These are phyloP conservation scores for Fraxinus americana DNA, from an alignment of 257 asterid genomes.

Conservation along the genomic window DNA sequence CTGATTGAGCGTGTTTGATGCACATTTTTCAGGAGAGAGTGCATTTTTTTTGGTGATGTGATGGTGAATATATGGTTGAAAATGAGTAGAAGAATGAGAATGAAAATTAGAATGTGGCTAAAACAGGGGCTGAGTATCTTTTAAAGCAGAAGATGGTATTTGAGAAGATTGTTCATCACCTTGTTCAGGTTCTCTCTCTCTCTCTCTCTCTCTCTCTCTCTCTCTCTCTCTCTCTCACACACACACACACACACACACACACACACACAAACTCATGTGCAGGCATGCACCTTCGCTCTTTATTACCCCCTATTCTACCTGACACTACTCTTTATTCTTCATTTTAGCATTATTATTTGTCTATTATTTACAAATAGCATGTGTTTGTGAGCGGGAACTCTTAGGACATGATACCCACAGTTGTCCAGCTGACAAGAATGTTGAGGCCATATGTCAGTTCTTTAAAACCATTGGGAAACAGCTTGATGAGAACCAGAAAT, in stretches of 20 bases:
- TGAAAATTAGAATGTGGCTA: too few relatives aligned
- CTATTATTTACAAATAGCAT: conserved; percentile 13
- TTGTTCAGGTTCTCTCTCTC: too few relatives aligned
- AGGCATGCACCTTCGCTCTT: not conserved
- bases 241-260: not conserved
- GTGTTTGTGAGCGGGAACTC: conserved; percentile 55
- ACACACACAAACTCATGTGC: not conserved
- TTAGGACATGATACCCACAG: conserved; percentile 60
- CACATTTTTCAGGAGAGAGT: too few relatives aligned
- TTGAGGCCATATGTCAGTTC: conserved; percentile 96
- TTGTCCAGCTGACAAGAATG: conserved; percentile 93
- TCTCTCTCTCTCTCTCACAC: not conserved
- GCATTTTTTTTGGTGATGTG: too few relatives aligned
- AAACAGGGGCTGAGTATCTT: too few relatives aligned
- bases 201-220: too few relatives aligned
- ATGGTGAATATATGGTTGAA: too few relatives aligned
- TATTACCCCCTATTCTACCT: not conserved
- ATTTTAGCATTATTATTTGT: not conserved
- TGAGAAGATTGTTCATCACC: too few relatives aligned
- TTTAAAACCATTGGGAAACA: conserved; percentile 87
- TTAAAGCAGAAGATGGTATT: too few relatives aligned
- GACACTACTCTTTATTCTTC: not conserved
- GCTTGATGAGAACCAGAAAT: conserved; percentile 31
- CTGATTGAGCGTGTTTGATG: too few relatives aligned
- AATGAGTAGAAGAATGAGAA: too few relatives aligned